These are phyloP conservation scores for Podospora didyma DNA, from an alignment of 495 filamentous ascomycete species.

Conservation along the genomic window DNA sequence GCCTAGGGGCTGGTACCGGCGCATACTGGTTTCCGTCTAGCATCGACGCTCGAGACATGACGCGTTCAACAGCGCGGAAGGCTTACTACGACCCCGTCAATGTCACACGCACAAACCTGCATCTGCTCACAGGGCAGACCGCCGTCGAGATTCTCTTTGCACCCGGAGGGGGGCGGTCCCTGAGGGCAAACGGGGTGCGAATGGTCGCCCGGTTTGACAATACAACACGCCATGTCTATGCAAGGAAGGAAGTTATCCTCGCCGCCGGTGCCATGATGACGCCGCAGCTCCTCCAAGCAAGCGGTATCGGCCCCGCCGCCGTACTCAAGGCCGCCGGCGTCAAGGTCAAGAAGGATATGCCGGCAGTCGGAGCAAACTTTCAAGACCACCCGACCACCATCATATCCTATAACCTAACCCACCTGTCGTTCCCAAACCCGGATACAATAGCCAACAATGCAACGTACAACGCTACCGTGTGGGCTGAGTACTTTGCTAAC, in stretches of 20 bases:
- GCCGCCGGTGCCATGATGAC: constrained; percentile 51
- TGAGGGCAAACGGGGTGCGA: constrained; percentile 16
- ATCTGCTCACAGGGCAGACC: constrained; percentile 20
- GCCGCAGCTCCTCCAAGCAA: constrained; percentile 51
- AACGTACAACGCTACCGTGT: constrained; percentile 23
- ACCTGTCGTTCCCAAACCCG: constrained; percentile 26
- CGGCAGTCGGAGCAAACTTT: constrained; percentile 49
- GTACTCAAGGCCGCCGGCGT: constrained; percentile 41
- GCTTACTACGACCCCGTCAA: constrained; percentile 27
- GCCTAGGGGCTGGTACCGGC: constrained; percentile 14
- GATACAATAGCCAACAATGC: constrained; percentile 20
- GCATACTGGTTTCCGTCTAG: constrained; percentile 17
- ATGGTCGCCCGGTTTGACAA: constrained; percentile 16
- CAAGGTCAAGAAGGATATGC: constrained; percentile 40
- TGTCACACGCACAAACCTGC: constrained; percentile 14
- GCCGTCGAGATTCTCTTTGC: constrained; percentile 22
- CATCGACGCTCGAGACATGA: constrained; percentile 20
- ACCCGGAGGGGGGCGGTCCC: neutral
- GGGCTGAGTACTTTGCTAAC: constrained; percentile 24
- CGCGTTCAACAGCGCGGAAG: constrained; percentile 19
- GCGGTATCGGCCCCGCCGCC: constrained; percentile 44
- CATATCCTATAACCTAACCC: constrained; percentile 18
- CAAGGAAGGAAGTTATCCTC: constrained; percentile 44
- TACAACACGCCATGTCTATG: constrained; percentile 11
- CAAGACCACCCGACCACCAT: constrained; percentile 37